Percentiles rank a stretch among this genome's conserved stretches.
Conservation (phyloP, 2,329 filamentous ascomycete species). For the Tolypocladium pustulatum region DNA sequence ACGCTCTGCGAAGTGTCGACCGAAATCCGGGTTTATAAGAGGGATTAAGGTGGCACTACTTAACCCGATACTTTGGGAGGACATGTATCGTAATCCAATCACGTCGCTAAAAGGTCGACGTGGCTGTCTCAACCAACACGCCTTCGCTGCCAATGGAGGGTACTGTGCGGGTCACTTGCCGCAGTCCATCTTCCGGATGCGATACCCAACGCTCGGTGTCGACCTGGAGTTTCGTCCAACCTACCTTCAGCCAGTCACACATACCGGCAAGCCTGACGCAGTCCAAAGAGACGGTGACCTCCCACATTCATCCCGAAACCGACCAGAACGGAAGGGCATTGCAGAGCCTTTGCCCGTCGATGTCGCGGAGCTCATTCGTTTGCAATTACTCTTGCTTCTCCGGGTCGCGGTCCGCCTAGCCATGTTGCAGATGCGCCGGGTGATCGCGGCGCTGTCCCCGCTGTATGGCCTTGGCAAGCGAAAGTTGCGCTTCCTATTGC, state of each 20-base stretch:
- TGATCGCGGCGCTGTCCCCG: not conserved
- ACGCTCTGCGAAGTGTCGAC: not conserved
- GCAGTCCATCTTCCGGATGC: not conserved
- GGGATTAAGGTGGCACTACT: not conserved
- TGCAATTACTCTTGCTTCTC: not conserved
- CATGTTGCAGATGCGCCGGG: not conserved
- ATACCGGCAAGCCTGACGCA: not conserved
- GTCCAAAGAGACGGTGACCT: not conserved
- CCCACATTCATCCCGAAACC: not conserved
- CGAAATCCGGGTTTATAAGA: not conserved
- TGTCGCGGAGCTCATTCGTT: not conserved
- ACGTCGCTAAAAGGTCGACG: not conserved
- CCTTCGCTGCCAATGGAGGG: not conserved
- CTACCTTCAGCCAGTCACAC: not conserved
- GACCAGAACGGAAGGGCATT: not conserved
- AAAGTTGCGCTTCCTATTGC: not conserved
- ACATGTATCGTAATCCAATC: not conserved
- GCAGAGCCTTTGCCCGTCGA: too few relatives aligned
- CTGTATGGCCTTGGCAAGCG: not conserved
- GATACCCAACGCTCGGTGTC: not conserved
- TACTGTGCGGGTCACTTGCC: not conserved
- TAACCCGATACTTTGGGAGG: not conserved
- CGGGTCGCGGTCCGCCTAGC: not conserved
- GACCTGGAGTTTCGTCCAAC: not conserved
- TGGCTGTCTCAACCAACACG: not conserved